These are phyloP conservation scores for Quercus variabilis DNA, from an alignment of 306 rosid genomes.

Conservation along the genomic window DNA sequence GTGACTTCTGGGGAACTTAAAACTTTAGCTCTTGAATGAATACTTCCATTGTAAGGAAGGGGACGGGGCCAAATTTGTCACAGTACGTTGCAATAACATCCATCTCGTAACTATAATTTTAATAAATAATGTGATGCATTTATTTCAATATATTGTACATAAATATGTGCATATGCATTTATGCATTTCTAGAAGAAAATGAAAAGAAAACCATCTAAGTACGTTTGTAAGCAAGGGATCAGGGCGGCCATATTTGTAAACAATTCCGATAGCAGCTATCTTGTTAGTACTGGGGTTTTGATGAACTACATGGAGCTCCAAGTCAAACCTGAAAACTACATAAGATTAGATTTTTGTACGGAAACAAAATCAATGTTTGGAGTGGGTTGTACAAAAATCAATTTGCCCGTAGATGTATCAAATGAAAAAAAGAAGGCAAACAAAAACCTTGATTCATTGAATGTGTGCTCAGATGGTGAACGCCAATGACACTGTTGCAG, in stretches of 20 bases:
- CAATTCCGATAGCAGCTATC: constrained; percentile 55
- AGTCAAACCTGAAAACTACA: constrained; percentile 38
- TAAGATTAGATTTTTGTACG: background rate
- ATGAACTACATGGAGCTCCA: constrained; percentile 68
- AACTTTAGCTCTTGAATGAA: too few species aligned
- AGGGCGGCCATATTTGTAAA: constrained; percentile 51
- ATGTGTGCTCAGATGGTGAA: constrained; percentile 71
- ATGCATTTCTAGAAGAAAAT: background rate
- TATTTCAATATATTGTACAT: background rate
- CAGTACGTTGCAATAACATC: background rate
- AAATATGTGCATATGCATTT: background rate
- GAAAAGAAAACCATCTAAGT: background rate
- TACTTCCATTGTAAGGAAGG: constrained; percentile 50
- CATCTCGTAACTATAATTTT: background rate
- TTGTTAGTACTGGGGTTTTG: constrained; percentile 25
- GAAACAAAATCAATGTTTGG: background rate
- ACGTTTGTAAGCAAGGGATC: constrained; percentile 71
- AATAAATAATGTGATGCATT: background rate
- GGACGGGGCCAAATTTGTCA: background rate
- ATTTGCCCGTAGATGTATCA: background rate
- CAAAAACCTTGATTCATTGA: constrained; percentile 57
- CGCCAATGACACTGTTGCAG: constrained; percentile 76
- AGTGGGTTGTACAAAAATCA: background rate
- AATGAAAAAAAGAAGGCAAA: background rate
- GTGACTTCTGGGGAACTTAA: background rate